A percentile compares a stretch with the other conserved stretches of the same genome.
phyloP scores from a whole-genome alignment of 768 basidiomycete species.

The Mycena filopes region DNA sequence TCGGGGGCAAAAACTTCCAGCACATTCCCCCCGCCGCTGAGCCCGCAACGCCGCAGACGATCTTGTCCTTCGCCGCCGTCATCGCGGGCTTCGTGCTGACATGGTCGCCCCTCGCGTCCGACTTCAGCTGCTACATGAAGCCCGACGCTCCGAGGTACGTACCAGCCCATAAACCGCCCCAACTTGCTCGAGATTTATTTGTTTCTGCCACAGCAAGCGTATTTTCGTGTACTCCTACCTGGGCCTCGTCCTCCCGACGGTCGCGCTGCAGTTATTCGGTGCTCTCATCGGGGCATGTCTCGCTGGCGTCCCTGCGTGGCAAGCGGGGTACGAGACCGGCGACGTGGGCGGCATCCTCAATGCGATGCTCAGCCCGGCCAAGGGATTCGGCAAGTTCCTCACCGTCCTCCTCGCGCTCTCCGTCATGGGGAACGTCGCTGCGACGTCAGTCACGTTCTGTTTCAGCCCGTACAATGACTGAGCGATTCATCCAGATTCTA shows the following conservation, averaged over 20 bases:
- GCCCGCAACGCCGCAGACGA: slow-evolving; percentile 62
- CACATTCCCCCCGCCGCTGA: slow-evolving; percentile 56
- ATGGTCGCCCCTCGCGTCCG: slow-evolving; percentile 69
- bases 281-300: slow-evolving; percentile 73
- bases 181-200: too few relatives aligned
- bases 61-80: slow-evolving; percentile 76
- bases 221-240: slow-evolving; percentile 77
- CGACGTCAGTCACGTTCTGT: slow-evolving; percentile 51
- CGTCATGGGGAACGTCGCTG: slow-evolving; percentile 84
- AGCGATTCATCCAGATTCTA: slow-evolving; percentile 59
- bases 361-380: slow-evolving; percentile 76
- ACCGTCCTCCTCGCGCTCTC: slow-evolving; percentile 84
- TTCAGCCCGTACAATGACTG: not conserved
- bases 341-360: slow-evolving; percentile 78
- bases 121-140: slow-evolving; percentile 79
- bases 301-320: slow-evolving; percentile 69
- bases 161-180: too few relatives aligned
- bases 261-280: slow-evolving; percentile 60
- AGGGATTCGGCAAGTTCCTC: slow-evolving; percentile 82
- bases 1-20: slow-evolving; percentile 77
- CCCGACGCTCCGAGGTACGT: slow-evolving; percentile 70
- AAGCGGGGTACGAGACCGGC: slow-evolving; percentile 61
- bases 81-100: slow-evolving; percentile 81
- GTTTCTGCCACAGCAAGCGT: slow-evolving; percentile 57
- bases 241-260: slow-evolving; percentile 74